Evolutionary conservation across 106 monocot species (phyloP), one percentile per base, ranked within the genome.

Genomic region (Hemerocallis citrina): DNA sequence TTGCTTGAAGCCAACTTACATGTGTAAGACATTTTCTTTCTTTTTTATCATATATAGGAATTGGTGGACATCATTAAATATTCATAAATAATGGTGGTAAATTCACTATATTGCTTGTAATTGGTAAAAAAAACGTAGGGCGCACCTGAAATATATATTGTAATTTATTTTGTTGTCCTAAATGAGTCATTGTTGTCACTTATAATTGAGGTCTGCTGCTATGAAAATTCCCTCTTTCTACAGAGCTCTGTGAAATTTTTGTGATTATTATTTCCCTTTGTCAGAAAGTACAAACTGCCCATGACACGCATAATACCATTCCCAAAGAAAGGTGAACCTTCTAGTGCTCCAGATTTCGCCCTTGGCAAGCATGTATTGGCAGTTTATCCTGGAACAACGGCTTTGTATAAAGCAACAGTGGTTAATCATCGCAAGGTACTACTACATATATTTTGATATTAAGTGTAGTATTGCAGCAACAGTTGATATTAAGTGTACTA

Each of bases 341-440:
- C 88, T 7, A 76, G 70, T 62, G 81, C 82, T 14, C 88, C 63
- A 50, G 98, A 98, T 69, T 98, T 85, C 40, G 71, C 79, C 23
- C 77, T 36, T 10, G 88, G 85, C 30, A 78, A 35, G 43, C 81
- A 81, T 74, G 98, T 98, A 30, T 82, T 92, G 72, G 98, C 98
- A 38, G 91, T 98, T 30, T 98, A 92, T 74, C 98, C 98, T 58
- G 77, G 79, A 43, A 98, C 98, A 25, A 92, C 96, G 65, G 92
- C 98, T 63, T 75, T 98, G 57, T 98, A 98, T 33, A 92, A 82
- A 74, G 98, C 98, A 64, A 98, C 98, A 64, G 92, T 98, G 34
- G 91, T 79, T 15, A 86, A 89, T 73, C 82, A 78, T 55, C 86
- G 98, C 20, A 98, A 98, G 98, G 98, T 98, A 80, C 61, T 54